Evolutionary conservation across 768 basidiomycete species (phyloP).

Genomic region (Suillus tomentosus): DNA sequence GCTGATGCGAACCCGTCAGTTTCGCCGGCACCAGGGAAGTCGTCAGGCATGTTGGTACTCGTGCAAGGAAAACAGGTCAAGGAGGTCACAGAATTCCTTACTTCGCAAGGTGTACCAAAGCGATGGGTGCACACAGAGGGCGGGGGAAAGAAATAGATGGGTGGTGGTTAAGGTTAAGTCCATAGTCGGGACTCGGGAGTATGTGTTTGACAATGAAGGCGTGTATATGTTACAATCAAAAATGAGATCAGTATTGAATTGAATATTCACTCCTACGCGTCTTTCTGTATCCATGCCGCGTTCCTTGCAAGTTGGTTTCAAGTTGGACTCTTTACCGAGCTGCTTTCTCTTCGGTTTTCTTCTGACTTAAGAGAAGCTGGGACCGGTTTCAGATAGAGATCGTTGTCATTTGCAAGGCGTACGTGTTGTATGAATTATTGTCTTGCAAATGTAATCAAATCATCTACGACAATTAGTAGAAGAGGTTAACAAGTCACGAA

Average conservation of each 20-base stretch:
- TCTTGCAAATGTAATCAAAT: not conserved
- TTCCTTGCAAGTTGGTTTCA: not conserved
- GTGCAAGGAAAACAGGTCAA: slow-evolving; percentile 85
- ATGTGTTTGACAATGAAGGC: slow-evolving; percentile 10
- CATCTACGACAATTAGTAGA: not conserved
- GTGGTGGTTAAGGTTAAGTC: not conserved
- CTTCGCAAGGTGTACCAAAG: slow-evolving; percentile 74
- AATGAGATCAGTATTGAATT: not conserved
- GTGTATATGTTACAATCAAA: not conserved
- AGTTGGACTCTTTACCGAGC: no score
- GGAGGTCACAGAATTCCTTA: slow-evolving; percentile 65
- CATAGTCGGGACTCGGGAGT: not conserved
- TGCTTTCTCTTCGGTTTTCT: not conserved
- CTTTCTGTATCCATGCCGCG: not conserved
- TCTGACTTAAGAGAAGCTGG: not conserved
- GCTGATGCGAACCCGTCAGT: slow-evolving; percentile 40
- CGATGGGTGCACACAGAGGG: slow-evolving; percentile 71
- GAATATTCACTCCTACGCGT: not conserved
- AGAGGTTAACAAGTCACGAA: slow-evolving; percentile 24
- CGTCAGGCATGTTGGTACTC: slow-evolving; percentile 64
- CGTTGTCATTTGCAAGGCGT: not conserved
- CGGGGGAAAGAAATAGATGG: slow-evolving; percentile 44
- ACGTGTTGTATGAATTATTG: not conserved
- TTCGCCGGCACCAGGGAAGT: slow-evolving; percentile 59
- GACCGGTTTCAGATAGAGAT: not conserved